Percentiles rank a stretch among this genome's conserved stretches.
Evolutionary conservation across 1,284 basidiomycete genomes (phyloP).

Genomic region (Cryptococcus sp.): DNA sequence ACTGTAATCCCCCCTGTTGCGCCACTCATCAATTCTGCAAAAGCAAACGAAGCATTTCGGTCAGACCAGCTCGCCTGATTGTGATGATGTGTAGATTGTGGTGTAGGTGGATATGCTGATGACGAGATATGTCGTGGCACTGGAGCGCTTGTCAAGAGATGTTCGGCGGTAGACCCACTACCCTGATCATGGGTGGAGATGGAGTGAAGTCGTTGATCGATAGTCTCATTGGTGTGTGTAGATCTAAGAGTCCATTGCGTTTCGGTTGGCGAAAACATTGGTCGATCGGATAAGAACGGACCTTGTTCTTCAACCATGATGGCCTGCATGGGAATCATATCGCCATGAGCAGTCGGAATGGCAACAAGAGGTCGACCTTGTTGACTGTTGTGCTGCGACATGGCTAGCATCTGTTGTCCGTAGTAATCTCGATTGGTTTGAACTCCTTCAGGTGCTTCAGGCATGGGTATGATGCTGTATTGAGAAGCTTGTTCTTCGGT

Average conservation of each 20-base stretch:
- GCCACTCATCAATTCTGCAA: background rate
- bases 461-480: too few relatives aligned
- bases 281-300: conserved; percentile 1
- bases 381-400: background rate
- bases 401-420: background rate
- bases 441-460: too few relatives aligned
- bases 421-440: too few relatives aligned
- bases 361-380: background rate
- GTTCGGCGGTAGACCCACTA: background rate
- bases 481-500: too few relatives aligned
- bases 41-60: background rate
- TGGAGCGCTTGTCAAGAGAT: background rate
- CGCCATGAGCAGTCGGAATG: background rate
- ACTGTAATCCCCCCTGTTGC: too few relatives aligned
- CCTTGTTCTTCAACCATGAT: background rate
- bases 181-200: background rate
- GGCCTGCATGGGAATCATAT: background rate
- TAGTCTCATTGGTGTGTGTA: background rate
- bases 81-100: background rate
- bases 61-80: background rate
- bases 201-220: background rate
- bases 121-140: background rate
- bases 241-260: background rate
- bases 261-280: conserved; percentile 1
- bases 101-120: background rate